Evolutionary conservation across 1,284 basidiomycete species (phyloP), one percentile per base, ranked within the genome.

Genomic region (Amylostereum chailletii): DNA sequence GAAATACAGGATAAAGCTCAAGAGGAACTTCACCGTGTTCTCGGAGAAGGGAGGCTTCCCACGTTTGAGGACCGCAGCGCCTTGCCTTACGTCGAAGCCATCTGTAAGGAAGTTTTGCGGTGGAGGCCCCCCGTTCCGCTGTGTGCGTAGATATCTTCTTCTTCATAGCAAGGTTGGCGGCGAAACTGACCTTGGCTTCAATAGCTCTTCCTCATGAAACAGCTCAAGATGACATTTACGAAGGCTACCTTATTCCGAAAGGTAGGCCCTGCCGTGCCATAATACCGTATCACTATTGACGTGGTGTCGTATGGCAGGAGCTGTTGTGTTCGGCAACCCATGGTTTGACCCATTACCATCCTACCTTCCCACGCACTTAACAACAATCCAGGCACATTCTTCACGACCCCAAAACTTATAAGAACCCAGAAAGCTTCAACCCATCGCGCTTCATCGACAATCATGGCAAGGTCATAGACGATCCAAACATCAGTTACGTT

Each of bases 171-270:
- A 19, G 19, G 19, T 19, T 19, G 19, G 19, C 19, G 19, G 19
- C 19, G 19, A 19, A 19, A 19, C 19, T 19, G 19, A 19, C 19
- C 19, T 19, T 19, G 19, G 19, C 19, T 19, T 19, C 19, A 19
- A 19, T 19, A 19, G 3, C 46, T 56, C 8, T 65, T 5, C 63
- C 65, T 8, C 66, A 69, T 50, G 56, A 60, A 9, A 59, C 62
- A 8, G 60, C 58, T 9, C 41, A 59, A 34, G 66, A 68, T 53
- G 62, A 66, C 50, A 53, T 62, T 31, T 70, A 66, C 54, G 57
- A 60, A 31, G 65, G 63, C 8, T 67, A 67, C 52, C 59, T 61
- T 42, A 63, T 72, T 19, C 67, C 68, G 2, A 19, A 19, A 19
- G 19, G 19, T 19, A 19, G 19, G 19, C 19, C 19, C 19, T 19